Evolutionary conservation across 345 rosid genomes (phyloP).

Genomic region (Schrenkiella parvula): DNA sequence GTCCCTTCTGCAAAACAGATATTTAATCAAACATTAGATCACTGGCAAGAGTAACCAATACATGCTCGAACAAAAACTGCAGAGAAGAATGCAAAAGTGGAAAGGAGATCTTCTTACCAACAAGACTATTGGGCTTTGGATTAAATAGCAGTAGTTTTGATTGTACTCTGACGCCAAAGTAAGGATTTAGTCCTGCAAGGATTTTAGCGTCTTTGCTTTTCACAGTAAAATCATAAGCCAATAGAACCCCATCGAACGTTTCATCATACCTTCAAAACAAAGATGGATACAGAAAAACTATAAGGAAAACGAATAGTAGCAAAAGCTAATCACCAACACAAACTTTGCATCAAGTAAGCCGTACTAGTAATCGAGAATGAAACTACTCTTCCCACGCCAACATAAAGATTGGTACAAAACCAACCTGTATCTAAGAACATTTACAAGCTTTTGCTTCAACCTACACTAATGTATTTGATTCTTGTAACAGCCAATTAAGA

Average conservation of each 20-base stretch:
- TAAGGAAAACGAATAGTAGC: background rate
- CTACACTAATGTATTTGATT: background rate
- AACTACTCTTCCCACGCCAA: background rate
- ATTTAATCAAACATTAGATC: background rate
- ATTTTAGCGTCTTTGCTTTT: slow-evolving; percentile 48
- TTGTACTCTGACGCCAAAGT: slow-evolving; percentile 51
- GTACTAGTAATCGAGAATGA: background rate
- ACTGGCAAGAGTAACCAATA: background rate
- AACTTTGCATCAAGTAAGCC: background rate
- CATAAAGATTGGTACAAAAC: background rate
- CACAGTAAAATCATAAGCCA: slow-evolving; percentile 62
- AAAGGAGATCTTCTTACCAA: slow-evolving; percentile 44
- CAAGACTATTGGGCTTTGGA: slow-evolving; percentile 65
- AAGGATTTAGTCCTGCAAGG: slow-evolving; percentile 65
- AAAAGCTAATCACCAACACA: background rate
- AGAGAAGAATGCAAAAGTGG: background rate
- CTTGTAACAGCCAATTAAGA: background rate
- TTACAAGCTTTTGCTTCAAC: background rate
- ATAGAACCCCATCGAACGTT: slow-evolving; percentile 59
- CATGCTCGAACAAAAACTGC: background rate
- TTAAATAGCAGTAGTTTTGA: slow-evolving; percentile 64
- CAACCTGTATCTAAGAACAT: background rate
- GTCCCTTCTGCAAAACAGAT: slow-evolving; percentile 56
- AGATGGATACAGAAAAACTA: background rate
- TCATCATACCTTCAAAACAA: slow-evolving; percentile 53